These are phyloP conservation scores for Ophiognomonia clavigignenti-juglandacearum DNA, from an alignment of 2,329 filamentous ascomycete genomes.

Conservation along the genomic window DNA sequence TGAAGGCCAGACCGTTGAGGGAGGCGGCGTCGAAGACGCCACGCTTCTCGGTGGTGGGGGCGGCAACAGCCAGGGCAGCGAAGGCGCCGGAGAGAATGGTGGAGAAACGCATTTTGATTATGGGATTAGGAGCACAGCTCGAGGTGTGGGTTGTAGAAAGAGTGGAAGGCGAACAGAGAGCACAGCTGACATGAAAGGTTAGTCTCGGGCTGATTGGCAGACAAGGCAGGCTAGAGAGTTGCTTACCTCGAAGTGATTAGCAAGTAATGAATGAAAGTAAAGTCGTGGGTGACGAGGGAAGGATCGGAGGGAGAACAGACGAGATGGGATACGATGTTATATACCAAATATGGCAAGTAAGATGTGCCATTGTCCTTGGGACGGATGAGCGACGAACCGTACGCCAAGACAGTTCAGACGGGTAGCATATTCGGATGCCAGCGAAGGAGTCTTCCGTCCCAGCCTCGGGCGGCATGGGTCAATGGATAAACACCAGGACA, in stretches of 20 bases:
- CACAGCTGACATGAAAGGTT: too few species aligned
- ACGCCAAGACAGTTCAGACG: conserved; percentile 27
- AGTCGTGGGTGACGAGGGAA: conserved; percentile 28
- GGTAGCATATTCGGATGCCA: conserved; percentile 30
- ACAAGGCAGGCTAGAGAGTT: not conserved
- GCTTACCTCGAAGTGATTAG: conserved; percentile 43
- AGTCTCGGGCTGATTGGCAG: too few species aligned
- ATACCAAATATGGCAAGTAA: conserved; percentile 22
- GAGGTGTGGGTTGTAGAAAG: conserved; percentile 31
- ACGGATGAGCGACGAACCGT: conserved; percentile 18
- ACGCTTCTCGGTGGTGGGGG: conserved; percentile 35
- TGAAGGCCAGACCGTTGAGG: conserved; percentile 37
- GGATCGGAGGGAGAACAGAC: conserved; percentile 22
- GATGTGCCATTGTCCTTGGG: conserved; percentile 9
- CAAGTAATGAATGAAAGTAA: conserved; percentile 33
- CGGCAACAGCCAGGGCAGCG: conserved; percentile 39
- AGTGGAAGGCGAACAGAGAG: conserved; percentile 41
- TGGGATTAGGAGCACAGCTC: conserved; percentile 40
- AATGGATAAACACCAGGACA: conserved; percentile 24
- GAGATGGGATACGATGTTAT: conserved; percentile 31
- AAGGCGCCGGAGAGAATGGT: conserved; percentile 40
- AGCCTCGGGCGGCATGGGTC: conserved; percentile 33
- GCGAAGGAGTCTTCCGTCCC: conserved; percentile 33
- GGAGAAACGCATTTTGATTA: conserved; percentile 44
- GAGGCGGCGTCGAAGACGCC: conserved; percentile 33